These are phyloP conservation scores for Chloroidium sp. DNA, from an alignment of 163 green algal genomes.

Conservation along the genomic window DNA sequence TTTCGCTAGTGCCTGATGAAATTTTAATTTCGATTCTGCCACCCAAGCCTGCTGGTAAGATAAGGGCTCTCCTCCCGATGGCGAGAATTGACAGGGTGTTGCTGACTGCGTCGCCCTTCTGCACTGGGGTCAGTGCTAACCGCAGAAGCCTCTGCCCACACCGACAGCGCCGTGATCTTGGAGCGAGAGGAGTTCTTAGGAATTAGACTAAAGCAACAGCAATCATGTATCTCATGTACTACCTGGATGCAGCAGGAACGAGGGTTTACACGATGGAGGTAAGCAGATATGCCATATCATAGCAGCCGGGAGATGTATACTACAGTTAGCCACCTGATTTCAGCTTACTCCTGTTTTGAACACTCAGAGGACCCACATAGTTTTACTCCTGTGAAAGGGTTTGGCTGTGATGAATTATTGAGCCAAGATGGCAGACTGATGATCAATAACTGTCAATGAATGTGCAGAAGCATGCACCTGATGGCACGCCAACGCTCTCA, in stretches of 20 bases:
- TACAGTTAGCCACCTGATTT: neutral
- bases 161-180: too few relatives aligned
- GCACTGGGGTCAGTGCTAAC: too few relatives aligned
- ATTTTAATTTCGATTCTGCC: too few relatives aligned
- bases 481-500: conserved; percentile 78
- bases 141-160: too few relatives aligned
- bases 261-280: conserved; percentile 91
- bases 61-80: too few relatives aligned
- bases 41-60: too few relatives aligned
- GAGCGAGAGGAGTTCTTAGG: too few relatives aligned
- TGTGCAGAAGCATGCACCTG: conserved; percentile 74
- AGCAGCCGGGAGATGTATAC: neutral
- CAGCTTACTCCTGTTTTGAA: neutral
- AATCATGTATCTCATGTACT: conserved; percentile 97
- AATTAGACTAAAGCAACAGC: too few relatives aligned
- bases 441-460: neutral
- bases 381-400: neutral
- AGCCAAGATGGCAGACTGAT: neutral
- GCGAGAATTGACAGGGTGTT: too few relatives aligned
- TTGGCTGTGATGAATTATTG: neutral
- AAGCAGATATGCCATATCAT: neutral
- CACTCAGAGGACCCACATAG: neutral
- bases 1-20: too few relatives aligned
- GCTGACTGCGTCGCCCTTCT: too few relatives aligned
- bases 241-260: conserved; percentile 71